Conservation (phyloP, 2,329 filamentous ascomycete genomes). For the Davidsoniella neocaledoniae region DNA sequence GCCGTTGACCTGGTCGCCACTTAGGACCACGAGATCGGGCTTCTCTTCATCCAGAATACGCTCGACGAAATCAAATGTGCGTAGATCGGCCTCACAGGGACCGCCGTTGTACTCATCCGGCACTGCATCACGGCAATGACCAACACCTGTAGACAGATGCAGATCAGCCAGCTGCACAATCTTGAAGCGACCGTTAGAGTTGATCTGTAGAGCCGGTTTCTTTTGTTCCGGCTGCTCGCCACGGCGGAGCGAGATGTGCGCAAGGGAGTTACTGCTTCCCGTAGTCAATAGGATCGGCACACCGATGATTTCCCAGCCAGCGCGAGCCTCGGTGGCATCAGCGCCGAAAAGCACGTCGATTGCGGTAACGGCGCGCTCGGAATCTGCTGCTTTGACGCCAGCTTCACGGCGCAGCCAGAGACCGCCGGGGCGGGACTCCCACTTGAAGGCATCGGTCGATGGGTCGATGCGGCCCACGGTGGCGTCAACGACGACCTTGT, state of each 20-base stretch:
- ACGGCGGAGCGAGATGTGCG: conserved; percentile 62
- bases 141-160: conserved; percentile 80
- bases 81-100: conserved; percentile 76
- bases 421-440: conserved; percentile 63
- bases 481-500: conserved; percentile 67
- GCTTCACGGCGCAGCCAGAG: conserved; percentile 68
- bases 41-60: conserved; percentile 80
- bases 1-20: conserved; percentile 90
- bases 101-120: conserved; percentile 55
- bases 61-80: conserved; percentile 78
- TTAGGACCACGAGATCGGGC: conserved; percentile 80
- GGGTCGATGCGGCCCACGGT: conserved; percentile 60
- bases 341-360: conserved; percentile 79
- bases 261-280: conserved; percentile 43
- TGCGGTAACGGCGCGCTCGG: conserved; percentile 56
- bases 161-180: conserved; percentile 94
- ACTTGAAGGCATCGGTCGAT: conserved; percentile 31
- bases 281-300: conserved; percentile 56
- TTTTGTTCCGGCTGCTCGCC: conserved; percentile 30
- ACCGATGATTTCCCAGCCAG: conserved; percentile 66
- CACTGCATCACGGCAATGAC: conserved; percentile 70
- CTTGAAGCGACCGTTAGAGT: conserved; percentile 86
- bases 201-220: conserved; percentile 60
- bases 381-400: conserved; percentile 58
- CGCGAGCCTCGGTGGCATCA: conserved; percentile 77